A percentile compares a stretch with the other conserved stretches of the same genome.
Conservation (phyloP, 345 rosid genomes). For the Boechera retrofracta region DNA sequence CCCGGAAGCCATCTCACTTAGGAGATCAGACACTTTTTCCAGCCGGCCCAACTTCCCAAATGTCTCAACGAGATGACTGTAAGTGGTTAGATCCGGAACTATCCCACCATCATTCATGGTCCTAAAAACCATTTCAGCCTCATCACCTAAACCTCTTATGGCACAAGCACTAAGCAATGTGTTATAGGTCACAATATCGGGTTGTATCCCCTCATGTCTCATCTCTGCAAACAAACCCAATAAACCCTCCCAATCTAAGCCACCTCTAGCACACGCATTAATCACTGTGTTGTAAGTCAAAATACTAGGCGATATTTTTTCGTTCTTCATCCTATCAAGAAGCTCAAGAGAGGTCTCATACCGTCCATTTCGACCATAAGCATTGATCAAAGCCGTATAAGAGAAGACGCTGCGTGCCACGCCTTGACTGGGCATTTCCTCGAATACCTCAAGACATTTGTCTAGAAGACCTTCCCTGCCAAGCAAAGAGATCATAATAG, state of each 20-base stretch:
- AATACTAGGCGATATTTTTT: conserved; percentile 70
- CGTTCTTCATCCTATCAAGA: conserved; percentile 84
- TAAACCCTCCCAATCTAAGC: conserved; percentile 90
- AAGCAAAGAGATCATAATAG: conserved; percentile 82
- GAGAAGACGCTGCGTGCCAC: conserved; percentile 87
- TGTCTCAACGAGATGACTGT: conserved; percentile 74
- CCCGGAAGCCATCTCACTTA: conserved; percentile 78
- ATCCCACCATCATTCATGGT: conserved; percentile 92
- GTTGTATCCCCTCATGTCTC: conserved; percentile 91
- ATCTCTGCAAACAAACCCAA: conserved; percentile 92
- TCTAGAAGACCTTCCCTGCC: conserved; percentile 91
- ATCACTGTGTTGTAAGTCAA: conserved; percentile 93
- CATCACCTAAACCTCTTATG: conserved; percentile 78
- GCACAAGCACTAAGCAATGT: conserved; percentile 93
- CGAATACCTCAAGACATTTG: conserved; percentile 82
- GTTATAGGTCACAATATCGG: conserved; percentile 90
- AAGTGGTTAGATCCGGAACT: conserved; percentile 83
- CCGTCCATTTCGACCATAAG: conserved; percentile 85
- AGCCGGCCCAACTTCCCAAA: conserved; percentile 69
- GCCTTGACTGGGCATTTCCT: conserved; percentile 83
- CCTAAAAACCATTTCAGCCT: conserved; percentile 94
- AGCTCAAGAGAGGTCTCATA: conserved; percentile 76
- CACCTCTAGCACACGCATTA: conserved; percentile 91
- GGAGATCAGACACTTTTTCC: conserved; percentile 71
- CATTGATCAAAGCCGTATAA: conserved; percentile 84